phyloP scores from a whole-genome alignment of 2,329 filamentous ascomycete species.

The Talaromyces sp. region DNA sequence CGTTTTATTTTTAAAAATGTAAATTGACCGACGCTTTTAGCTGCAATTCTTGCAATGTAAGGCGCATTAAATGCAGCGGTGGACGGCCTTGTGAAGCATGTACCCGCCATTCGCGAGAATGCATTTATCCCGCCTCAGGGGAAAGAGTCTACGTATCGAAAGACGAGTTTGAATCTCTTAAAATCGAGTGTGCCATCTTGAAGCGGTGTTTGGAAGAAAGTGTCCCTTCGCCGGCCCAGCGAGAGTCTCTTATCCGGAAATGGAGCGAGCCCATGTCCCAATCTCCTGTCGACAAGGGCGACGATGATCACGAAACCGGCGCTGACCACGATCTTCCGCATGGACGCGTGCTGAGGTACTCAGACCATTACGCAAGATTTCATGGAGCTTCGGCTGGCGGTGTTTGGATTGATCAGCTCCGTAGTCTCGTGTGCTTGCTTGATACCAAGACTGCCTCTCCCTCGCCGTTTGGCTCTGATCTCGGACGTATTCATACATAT shows the following conservation, averaged over 20 bases:
- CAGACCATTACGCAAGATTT: slow-evolving; percentile 41
- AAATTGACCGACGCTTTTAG: slow-evolving; percentile 21
- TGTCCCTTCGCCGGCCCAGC: slow-evolving; percentile 8
- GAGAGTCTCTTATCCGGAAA: slow-evolving; percentile 8
- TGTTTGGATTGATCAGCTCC: slow-evolving; percentile 46
- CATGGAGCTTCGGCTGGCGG: slow-evolving; percentile 47
- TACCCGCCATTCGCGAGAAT: slow-evolving; percentile 38
- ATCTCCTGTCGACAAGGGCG: neutral
- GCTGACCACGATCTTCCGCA: slow-evolving; percentile 17
- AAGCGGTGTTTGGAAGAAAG: slow-evolving; percentile 23
- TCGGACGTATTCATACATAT: slow-evolving; percentile 44
- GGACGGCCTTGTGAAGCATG: slow-evolving; percentile 46
- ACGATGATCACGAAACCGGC: neutral
- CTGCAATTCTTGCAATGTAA: slow-evolving; percentile 50
- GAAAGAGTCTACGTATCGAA: slow-evolving; percentile 42
- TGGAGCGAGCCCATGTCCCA: slow-evolving; percentile 1
- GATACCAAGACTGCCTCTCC: slow-evolving; percentile 21
- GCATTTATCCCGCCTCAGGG: slow-evolving; percentile 42
- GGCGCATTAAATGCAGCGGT: slow-evolving; percentile 49
- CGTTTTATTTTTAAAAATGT: neutral
- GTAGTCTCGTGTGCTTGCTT: slow-evolving; percentile 42
- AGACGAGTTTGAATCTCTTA: slow-evolving; percentile 39
- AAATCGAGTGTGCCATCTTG: slow-evolving; percentile 34
- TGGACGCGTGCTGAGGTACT: slow-evolving; percentile 42
- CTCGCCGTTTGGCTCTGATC: slow-evolving; percentile 21